These are phyloP conservation scores for Yarrowia galli DNA, from an alignment of 1,139 yeast genomes.

Conservation along the genomic window DNA sequence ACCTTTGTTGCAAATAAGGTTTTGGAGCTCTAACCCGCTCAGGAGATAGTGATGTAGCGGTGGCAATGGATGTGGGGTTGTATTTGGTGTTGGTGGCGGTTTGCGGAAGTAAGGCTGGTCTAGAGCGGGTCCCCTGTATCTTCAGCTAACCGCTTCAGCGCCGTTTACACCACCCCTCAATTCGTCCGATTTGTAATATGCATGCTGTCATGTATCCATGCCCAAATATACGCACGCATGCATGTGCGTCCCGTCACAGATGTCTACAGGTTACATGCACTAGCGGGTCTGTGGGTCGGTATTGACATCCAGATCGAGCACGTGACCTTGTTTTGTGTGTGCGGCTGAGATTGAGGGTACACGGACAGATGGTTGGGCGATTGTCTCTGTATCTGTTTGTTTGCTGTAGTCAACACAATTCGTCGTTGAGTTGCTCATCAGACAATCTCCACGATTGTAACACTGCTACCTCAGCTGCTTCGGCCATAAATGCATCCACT, in stretches of 20 bases:
- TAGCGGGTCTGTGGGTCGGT: conserved; percentile 4
- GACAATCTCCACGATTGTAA: no score
- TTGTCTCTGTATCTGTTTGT: no score
- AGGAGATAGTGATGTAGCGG: background rate
- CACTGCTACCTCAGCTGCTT: no score
- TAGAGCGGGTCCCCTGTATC: no score
- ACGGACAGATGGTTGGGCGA: no score
- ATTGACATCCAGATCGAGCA: background rate
- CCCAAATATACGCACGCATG: conserved; percentile 26
- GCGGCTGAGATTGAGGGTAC: background rate
- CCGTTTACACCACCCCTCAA: no score
- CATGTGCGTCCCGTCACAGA: conserved; percentile 31
- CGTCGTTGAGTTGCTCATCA: no score
- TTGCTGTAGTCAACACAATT: no score
- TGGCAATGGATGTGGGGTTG: background rate
- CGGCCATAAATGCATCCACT: no score
- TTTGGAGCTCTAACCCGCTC: background rate
- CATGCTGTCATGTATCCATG: background rate
- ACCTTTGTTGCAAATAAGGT: conserved; percentile 29
- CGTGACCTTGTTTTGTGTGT: background rate
- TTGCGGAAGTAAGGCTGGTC: no score
- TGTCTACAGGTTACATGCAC: conserved; percentile 13
- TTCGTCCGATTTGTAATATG: background rate
- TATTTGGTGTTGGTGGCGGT: background rate
- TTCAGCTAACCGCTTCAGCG: no score